Conservation (phyloP, 352 stramenopile species). For the Paralagenidium karlingii region DNA sequence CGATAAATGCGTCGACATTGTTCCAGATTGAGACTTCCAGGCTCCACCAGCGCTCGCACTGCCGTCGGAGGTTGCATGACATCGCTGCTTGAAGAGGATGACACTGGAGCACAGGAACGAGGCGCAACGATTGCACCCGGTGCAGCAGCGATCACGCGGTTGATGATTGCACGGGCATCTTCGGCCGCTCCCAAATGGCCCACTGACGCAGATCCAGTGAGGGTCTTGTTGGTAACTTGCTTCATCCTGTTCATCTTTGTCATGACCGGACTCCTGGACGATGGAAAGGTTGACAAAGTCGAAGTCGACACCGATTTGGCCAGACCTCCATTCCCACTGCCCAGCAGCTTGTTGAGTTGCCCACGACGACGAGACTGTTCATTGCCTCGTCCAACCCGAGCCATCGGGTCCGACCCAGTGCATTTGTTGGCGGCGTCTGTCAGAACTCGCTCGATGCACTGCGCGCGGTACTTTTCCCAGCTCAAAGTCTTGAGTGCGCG, state of each 20-base stretch:
- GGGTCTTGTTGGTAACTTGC: too few relatives aligned
- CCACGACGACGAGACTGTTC: neutral
- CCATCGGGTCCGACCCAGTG: neutral
- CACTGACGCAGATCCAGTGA: too few relatives aligned
- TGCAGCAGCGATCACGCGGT: too few relatives aligned
- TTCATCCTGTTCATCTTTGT: too few relatives aligned
- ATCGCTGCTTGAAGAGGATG: too few relatives aligned
- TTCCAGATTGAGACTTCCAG: constrained; percentile 21
- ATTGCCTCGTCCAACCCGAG: neutral
- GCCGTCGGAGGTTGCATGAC: too few relatives aligned
- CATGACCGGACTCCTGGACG: neutral
- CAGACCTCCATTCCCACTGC: neutral
- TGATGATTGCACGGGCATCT: too few relatives aligned
- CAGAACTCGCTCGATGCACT: neutral
- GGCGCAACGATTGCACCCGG: too few relatives aligned
- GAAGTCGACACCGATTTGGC: neutral
- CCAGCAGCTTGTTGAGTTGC: neutral
- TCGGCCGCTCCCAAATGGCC: too few relatives aligned
- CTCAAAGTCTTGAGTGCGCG: constrained; percentile 61
- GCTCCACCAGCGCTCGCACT: constrained; percentile 18
- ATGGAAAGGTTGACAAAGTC: neutral
- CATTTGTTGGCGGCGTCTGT: neutral
- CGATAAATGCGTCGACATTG: too few relatives aligned
- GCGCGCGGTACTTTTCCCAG: constrained; percentile 59
- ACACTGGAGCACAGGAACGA: too few relatives aligned